phyloP scores from a whole-genome alignment of 768 basidiomycete genomes.

The Royoungia palumana region DNA sequence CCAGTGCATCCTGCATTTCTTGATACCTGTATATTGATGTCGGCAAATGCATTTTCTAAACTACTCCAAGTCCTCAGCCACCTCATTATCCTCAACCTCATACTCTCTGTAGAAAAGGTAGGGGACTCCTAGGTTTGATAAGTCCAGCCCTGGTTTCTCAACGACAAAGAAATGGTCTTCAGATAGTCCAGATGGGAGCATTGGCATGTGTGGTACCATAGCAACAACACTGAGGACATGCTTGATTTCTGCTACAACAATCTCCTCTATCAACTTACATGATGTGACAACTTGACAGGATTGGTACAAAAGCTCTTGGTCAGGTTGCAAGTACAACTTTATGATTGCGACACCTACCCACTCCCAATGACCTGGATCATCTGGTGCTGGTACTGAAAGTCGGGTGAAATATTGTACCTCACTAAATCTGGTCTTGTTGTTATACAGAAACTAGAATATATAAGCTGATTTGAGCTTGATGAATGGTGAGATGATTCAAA shows the following conservation, averaged over 20 bases:
- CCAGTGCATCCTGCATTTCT: too few species aligned
- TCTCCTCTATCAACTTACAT: conserved; percentile 9
- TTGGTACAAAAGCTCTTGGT: conserved; percentile 8
- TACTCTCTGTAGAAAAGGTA: too few species aligned
- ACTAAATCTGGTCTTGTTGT: too few species aligned
- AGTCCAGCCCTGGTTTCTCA: conserved; percentile 27
- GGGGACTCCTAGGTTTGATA: too few species aligned
- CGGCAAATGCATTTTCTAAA: too few species aligned
- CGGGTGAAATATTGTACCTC: conserved; percentile 16
- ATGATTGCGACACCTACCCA: conserved; percentile 15
- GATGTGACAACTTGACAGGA: conserved; percentile 22
- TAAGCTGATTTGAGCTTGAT: too few species aligned
- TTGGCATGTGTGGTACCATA: conserved; percentile 18
- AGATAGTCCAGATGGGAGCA: conserved; percentile 1
- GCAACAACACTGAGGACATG: conserved; percentile 22
- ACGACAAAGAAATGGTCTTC: conserved; percentile 22
- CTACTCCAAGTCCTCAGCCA: too few species aligned
- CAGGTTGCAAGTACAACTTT: conserved; percentile 18
- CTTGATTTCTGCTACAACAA: conserved; percentile 12
- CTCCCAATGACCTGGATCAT: not conserved
- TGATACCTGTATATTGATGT: too few species aligned
- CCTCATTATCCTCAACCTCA: too few species aligned
- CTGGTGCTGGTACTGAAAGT: not conserved
- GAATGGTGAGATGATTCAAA: too few species aligned
- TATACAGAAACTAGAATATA: too few species aligned